Percentiles rank a stretch among this genome's conserved stretches.
These are phyloP conservation scores for Cladosporium sp. DNA, from an alignment of 2,329 filamentous ascomycete genomes.

Conservation along the genomic window DNA sequence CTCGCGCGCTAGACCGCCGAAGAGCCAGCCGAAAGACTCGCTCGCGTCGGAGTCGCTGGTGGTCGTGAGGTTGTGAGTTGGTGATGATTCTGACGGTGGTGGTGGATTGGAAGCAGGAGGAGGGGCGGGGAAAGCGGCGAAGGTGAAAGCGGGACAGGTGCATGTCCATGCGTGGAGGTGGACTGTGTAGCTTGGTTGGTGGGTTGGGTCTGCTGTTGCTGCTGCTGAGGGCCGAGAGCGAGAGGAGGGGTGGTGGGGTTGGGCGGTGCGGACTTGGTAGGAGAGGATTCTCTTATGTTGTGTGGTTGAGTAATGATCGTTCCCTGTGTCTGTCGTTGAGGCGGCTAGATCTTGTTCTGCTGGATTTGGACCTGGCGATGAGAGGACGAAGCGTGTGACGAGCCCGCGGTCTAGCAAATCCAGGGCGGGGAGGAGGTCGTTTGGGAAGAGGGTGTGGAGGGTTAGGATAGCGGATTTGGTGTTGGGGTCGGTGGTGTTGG, in stretches of 20 bases:
- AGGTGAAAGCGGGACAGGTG: conserved; percentile 78
- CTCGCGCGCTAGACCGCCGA: conserved; percentile 49
- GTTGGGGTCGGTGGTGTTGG: conserved; percentile 19
- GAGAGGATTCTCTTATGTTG: conserved; percentile 1
- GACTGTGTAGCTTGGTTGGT: conserved; percentile 66
- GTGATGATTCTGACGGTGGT: too few relatives aligned
- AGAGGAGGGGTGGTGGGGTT: conserved; percentile 28
- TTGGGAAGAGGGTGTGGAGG: conserved; percentile 80
- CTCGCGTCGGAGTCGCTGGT: too few relatives aligned
- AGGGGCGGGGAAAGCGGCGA: conserved; percentile 59
- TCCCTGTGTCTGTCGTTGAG: too few relatives aligned
- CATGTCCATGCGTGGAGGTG: conserved; percentile 78
- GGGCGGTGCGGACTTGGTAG: conserved; percentile 64
- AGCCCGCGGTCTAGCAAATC: conserved; percentile 80
- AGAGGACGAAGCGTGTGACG: conserved; percentile 50
- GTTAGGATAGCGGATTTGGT: conserved; percentile 59
- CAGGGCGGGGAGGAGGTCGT: conserved; percentile 74
- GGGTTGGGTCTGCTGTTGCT: background rate
- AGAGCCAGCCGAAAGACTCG: conserved; percentile 17
- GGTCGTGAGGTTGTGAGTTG: too few relatives aligned
- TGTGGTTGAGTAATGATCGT: too few relatives aligned
- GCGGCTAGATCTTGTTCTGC: too few relatives aligned
- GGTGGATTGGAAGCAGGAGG: background rate
- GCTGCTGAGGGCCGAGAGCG: background rate
- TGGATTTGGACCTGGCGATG: too few relatives aligned